These are phyloP conservation scores for Ilyonectria robusta DNA, from an alignment of 2,329 filamentous ascomycete genomes.

Conservation along the genomic window DNA sequence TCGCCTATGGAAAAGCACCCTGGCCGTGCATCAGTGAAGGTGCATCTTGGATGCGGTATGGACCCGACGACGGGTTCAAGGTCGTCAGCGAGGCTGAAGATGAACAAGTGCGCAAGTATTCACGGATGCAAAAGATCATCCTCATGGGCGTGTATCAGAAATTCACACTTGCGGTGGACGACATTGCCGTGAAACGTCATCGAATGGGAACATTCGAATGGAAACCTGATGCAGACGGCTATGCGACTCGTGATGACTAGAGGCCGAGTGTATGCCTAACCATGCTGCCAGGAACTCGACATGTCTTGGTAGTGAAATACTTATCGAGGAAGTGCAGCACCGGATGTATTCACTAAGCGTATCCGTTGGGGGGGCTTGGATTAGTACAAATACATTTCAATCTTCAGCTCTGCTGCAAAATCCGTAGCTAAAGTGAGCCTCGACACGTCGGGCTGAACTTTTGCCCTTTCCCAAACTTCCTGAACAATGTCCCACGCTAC, in stretches of 20 bases:
- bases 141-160: constrained; percentile 29
- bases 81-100: constrained; percentile 30
- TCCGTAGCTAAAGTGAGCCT: constrained; percentile 15
- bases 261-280: not conserved
- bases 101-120: constrained; percentile 28
- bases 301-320: not conserved
- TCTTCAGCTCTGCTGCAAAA: constrained; percentile 16
- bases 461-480: constrained; percentile 20
- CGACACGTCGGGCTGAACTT: not conserved
- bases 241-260: not conserved
- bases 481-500: constrained; percentile 20
- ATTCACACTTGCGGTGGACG: constrained; percentile 24
- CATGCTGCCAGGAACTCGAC: not conserved
- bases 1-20: constrained; percentile 29
- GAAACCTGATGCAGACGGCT: constrained; percentile 2
- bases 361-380: not conserved
- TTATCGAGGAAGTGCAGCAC: not conserved
- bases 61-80: constrained; percentile 10
- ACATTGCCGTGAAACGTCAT: constrained; percentile 27
- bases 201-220: constrained; percentile 26
- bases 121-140: constrained; percentile 31
- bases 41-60: constrained; percentile 31
- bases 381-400: constrained; percentile 23
- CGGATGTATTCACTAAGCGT: not conserved
- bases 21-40: constrained; percentile 21